Evolutionary conservation across 2,329 filamentous ascomycete species (phyloP).

Genomic region (Cladobotryum protrusum): DNA sequence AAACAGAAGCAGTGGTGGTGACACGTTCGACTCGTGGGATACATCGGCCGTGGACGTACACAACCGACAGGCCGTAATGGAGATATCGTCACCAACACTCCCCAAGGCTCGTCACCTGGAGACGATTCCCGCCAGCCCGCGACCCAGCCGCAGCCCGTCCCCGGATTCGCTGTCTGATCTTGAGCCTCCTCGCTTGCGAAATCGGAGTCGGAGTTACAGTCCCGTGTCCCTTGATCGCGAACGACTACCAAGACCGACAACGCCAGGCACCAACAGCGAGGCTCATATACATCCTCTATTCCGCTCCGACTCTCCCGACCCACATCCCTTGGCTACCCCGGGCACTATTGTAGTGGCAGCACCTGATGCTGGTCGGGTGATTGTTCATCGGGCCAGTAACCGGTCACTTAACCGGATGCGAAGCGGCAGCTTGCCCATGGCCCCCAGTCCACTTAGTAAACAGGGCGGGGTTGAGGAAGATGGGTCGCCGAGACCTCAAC

Average conservation of each 20-base stretch:
- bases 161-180: slow-evolving; percentile 55
- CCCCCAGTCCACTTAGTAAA: slow-evolving; percentile 42
- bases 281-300: slow-evolving; percentile 74
- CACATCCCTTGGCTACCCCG: slow-evolving; percentile 59
- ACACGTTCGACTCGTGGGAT: slow-evolving; percentile 71
- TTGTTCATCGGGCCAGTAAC: slow-evolving; percentile 48
- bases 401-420: slow-evolving; percentile 48
- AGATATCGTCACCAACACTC: slow-evolving; percentile 39
- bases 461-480: slow-evolving; percentile 47
- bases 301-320: slow-evolving; percentile 62
- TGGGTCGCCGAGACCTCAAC: slow-evolving; percentile 12
- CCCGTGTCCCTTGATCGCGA: slow-evolving; percentile 30
- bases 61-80: slow-evolving; percentile 51
- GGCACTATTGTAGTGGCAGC: slow-evolving; percentile 67
- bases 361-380: slow-evolving; percentile 59
- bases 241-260: slow-evolving; percentile 19
- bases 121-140: slow-evolving; percentile 62
- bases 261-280: slow-evolving; percentile 40
- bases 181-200: slow-evolving; percentile 39
- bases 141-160: slow-evolving; percentile 58
- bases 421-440: slow-evolving; percentile 47
- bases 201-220: slow-evolving; percentile 48
- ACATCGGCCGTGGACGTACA: slow-evolving; percentile 61
- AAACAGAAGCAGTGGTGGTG: slow-evolving; percentile 37
- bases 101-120: slow-evolving; percentile 53